phyloP scores from a whole-genome alignment of 108 stramenopile genomes.

The Stephanodiscus triporus region DNA sequence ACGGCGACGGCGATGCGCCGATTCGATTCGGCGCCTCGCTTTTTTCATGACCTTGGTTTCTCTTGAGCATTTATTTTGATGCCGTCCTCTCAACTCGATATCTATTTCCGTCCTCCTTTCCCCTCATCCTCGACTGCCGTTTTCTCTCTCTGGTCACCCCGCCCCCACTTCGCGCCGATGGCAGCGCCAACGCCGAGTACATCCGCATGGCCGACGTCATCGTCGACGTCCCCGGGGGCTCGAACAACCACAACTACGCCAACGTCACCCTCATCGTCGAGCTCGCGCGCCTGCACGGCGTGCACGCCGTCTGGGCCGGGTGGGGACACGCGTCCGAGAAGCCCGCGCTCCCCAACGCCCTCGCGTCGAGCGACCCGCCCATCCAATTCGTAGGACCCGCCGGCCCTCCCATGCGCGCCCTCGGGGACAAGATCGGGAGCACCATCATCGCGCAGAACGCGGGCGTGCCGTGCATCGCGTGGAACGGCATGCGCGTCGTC shows the following conservation, averaged over 20 bases:
- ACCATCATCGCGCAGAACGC: constrained; percentile 99
- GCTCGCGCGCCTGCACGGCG: constrained; percentile 94
- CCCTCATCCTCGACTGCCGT: neutral
- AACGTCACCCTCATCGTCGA: constrained; percentile 99
- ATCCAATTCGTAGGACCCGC: constrained; percentile 98
- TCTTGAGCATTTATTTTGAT: too few species aligned
- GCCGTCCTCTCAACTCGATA: neutral
- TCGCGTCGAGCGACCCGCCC: constrained; percentile 78
- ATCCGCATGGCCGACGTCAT: constrained; percentile 99
- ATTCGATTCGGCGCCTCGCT: too few species aligned
- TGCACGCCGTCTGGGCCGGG: constrained; percentile 99
- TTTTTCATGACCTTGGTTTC: too few species aligned
- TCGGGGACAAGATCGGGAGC: constrained; percentile 99
- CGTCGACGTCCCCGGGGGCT: constrained; percentile 98
- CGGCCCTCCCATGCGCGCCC: constrained; percentile 96
- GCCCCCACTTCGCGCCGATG: too few species aligned
- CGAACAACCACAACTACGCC: constrained; percentile 99
- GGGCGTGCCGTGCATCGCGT: constrained; percentile 96
- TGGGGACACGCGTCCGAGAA: constrained; percentile 99
- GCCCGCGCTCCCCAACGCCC: constrained; percentile 91
- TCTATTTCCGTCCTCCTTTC: neutral
- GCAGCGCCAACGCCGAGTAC: constrained; percentile 99
- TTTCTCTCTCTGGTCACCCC: neutral
- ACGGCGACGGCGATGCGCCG: too few species aligned
- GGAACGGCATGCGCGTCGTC: constrained; percentile 93